Base-by-base conservation (phyloP, 306 rosid genomes). In the Sicyos edulis region DNA sequence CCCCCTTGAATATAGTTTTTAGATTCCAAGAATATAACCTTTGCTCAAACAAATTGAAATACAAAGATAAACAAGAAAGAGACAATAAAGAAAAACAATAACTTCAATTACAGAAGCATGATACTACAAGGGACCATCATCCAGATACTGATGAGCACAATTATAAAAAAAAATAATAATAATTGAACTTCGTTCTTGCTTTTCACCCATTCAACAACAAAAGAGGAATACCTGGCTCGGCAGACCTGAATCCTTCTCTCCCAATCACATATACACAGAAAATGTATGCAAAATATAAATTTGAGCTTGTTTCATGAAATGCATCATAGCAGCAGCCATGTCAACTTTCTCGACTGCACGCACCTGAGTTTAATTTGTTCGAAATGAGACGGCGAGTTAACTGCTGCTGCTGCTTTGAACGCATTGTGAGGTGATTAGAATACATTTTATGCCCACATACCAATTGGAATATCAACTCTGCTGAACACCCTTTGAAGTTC, bases 181-280 rank as follows among this genome's bases (percentile, higher is more conserved):
- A 37, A 40, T 17, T 19, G 71, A 44, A 65, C 54, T 65, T 66
- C 40, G 72, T 67, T 67, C 72, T 67, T 67, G 72, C 72, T 20
- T 67, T 67, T 67, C 72, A 67, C 56, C 55, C 55, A 67, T 67
- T 67, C 55, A 47, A 67, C 54, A 65, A 65, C 54, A 65, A 65
- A 65, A 65, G 7, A 45, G 55, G 14, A 47, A 64, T 42, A 42
- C 71, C 32, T 16, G 32, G 55, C 72, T 45, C n/a, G 13, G 55
- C 56, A 67, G 12, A 68, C 57, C 57, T 32, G 73, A 68, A 68
- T 50, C 73, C 73, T 45, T 24, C 73, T 24, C 56, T 50, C 73
- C 73, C 73, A 68, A 50, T 68, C 73, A 68, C 56, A 68, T 68
- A 68, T 68, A 68, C 58, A 68, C 73, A 68, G 73, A 65, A 67